These are phyloP conservation scores for Paracamarosporium sp. DNA, from an alignment of 2,329 filamentous ascomycete species.

Conservation along the genomic window DNA sequence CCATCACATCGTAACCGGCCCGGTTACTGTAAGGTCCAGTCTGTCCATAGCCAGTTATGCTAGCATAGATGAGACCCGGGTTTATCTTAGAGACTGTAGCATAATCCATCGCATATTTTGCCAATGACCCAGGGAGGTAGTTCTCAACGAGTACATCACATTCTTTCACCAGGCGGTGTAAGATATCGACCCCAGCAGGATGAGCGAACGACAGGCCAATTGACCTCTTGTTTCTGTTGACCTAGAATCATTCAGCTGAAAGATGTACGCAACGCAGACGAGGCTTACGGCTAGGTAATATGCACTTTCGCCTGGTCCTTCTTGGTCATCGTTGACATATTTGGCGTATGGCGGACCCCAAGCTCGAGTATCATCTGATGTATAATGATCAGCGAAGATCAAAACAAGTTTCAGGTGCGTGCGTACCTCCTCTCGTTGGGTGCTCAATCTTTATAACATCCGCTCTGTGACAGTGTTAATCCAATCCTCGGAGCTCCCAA, in stretches of 20 bases:
- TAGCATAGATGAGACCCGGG: constrained; percentile 87
- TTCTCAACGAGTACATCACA: constrained; percentile 97
- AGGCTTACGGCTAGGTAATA: constrained; percentile 86
- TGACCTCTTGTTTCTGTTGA: constrained; percentile 97
- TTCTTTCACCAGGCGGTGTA: constrained; percentile 82
- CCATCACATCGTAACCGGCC: constrained; percentile 98
- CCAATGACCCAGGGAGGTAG: constrained; percentile 86
- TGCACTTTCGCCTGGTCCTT: constrained; percentile 85
- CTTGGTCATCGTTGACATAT: constrained; percentile 66
- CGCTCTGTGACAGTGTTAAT: constrained; percentile 63
- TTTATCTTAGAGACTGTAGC: constrained; percentile 81
- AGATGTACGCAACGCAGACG: background rate
- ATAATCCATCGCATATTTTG: constrained; percentile 92
- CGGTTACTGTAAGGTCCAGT: constrained; percentile 87
- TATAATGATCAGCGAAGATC: background rate
- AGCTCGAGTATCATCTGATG: constrained; percentile 88
- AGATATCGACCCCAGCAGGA: constrained; percentile 79
- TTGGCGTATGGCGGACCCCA: constrained; percentile 95
- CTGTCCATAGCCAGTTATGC: constrained; percentile 96
- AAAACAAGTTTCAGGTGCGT: no score
- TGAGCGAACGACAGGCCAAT: constrained; percentile 90
- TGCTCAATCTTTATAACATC: constrained; percentile 99
- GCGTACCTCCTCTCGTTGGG: constrained; percentile 59
- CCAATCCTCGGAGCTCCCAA: constrained; percentile 23
- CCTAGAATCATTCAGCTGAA: constrained; percentile 57